A percentile compares a stretch with the other conserved stretches of the same genome.
These are phyloP conservation scores for Paecilomyces fulvus DNA, from an alignment of 2,329 filamentous ascomycete species.

Conservation along the genomic window DNA sequence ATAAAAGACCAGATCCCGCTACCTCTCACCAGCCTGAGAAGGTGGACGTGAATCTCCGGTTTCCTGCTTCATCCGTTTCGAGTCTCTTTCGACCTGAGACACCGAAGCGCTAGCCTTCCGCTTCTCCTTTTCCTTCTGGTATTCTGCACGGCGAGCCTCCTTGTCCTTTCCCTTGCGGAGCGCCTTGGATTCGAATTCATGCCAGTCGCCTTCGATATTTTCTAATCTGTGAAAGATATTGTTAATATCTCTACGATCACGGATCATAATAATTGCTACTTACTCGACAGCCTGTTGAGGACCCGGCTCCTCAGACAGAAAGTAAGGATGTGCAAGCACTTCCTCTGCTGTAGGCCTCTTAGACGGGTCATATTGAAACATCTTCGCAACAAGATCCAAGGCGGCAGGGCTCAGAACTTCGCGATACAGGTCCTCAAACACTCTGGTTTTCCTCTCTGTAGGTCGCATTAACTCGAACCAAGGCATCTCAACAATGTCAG, in stretches of 20 bases:
- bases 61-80: constrained; percentile 30
- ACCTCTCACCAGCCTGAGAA: constrained; percentile 5
- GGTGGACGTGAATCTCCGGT: constrained; percentile 9
- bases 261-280: constrained; percentile 28
- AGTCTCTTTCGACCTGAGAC: constrained; percentile 28
- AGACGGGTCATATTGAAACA: constrained; percentile 83
- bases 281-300: constrained; percentile 74
- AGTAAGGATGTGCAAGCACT: constrained; percentile 81
- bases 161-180: constrained; percentile 75
- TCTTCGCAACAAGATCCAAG: constrained; percentile 70
- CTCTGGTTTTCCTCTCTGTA: constrained; percentile 59
- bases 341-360: constrained; percentile 76
- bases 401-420: constrained; percentile 69
- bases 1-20: neutral
- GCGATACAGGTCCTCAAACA: constrained; percentile 76
- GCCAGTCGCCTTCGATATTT: constrained; percentile 86
- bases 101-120: constrained; percentile 33
- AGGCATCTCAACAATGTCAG: constrained; percentile 81
- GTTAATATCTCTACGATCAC: constrained; percentile 15
- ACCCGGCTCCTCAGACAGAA: constrained; percentile 68
- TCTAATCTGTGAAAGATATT: constrained; percentile 49
- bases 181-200: constrained; percentile 96
- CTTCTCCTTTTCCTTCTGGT: constrained; percentile 42
- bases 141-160: constrained; percentile 43
- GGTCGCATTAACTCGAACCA: constrained; percentile 93